phyloP scores from a whole-genome alignment of 2,329 filamentous ascomycete genomes.

The Trichoderma endophyticum region DNA sequence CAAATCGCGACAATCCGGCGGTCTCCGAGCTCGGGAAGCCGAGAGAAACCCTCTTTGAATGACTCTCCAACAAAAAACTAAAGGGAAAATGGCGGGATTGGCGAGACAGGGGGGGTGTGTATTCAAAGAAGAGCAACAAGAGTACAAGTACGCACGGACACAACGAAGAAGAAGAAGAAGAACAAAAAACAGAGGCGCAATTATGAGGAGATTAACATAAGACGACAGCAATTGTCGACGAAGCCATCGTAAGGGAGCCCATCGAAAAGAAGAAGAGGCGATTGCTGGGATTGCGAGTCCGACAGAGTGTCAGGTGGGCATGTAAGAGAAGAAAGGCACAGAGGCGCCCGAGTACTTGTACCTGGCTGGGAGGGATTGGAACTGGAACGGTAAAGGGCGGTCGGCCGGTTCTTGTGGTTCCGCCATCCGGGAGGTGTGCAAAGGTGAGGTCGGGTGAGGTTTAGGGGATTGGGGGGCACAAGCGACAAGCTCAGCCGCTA shows the following conservation, averaged over 20 bases:
- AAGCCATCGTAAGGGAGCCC: conserved; percentile 19
- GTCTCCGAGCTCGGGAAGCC: not conserved
- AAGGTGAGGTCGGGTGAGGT: not conserved
- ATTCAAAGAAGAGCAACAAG: not conserved
- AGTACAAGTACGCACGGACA: not conserved
- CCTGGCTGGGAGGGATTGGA: not conserved
- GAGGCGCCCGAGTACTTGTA: not conserved
- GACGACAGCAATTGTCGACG: conserved; percentile 16
- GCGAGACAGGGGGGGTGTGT: not conserved
- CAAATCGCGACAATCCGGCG: not conserved
- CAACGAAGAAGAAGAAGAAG: not conserved
- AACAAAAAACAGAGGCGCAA: not conserved
- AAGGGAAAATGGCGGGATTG: not conserved
- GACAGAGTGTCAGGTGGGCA: not conserved
- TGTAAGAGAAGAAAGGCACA: not conserved
- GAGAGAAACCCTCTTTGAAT: not conserved
- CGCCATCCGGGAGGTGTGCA: not conserved
- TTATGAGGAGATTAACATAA: conserved; percentile 1
- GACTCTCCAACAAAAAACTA: not conserved
- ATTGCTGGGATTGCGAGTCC: not conserved
- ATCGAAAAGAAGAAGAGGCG: conserved; percentile 8
- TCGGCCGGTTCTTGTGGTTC: not conserved
- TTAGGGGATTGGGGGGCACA: not conserved
- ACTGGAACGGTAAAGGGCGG: not conserved
- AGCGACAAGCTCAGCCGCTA: not conserved